phyloP scores from a whole-genome alignment of 495 filamentous ascomycete genomes.

The Hypoxylon lenormandii region DNA sequence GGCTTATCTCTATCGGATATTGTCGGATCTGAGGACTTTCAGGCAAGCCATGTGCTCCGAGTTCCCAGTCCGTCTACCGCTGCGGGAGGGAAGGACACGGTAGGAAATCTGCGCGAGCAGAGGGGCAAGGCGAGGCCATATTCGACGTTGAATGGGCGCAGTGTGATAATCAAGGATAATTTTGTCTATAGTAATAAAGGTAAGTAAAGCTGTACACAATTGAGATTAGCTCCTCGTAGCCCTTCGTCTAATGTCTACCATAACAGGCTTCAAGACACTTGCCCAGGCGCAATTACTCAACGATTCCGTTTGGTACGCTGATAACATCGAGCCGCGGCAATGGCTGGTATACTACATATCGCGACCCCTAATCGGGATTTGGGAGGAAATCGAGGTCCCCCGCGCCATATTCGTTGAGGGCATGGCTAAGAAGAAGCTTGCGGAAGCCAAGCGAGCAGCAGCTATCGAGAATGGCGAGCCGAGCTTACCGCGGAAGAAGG shows the following conservation, averaged over 20 bases:
- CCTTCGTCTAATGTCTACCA: slow-evolving; percentile 23
- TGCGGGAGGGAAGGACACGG: slow-evolving; percentile 73
- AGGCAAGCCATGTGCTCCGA: slow-evolving; percentile 95
- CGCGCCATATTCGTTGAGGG: slow-evolving; percentile 68
- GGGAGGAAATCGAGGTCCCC: slow-evolving; percentile 76
- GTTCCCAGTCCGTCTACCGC: slow-evolving; percentile 71
- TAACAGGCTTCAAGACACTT: slow-evolving; percentile 85
- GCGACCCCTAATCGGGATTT: slow-evolving; percentile 84
- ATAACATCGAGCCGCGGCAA: slow-evolving; percentile 81
- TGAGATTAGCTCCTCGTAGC: not conserved
- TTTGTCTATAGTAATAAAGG: slow-evolving; percentile 97
- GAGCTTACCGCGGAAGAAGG: slow-evolving; percentile 77
- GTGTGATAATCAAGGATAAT: slow-evolving; percentile 92
- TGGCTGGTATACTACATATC: slow-evolving; percentile 99
- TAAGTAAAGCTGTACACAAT: slow-evolving; percentile 52
- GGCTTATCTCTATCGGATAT: slow-evolving; percentile 81
- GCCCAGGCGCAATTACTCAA: slow-evolving; percentile 89
- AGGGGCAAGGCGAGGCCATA: slow-evolving; percentile 93
- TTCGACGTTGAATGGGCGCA: slow-evolving; percentile 90
- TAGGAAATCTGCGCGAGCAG: slow-evolving; percentile 82
- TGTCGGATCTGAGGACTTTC: slow-evolving; percentile 88
- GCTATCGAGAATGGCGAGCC: slow-evolving; percentile 53
- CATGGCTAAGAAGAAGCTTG: slow-evolving; percentile 45
- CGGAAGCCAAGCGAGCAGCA: slow-evolving; percentile 50
- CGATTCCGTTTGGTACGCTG: slow-evolving; percentile 88